Evolutionary conservation across 2,329 filamentous ascomycete genomes (phyloP).

Genomic region (Verticillium alfalfae): DNA sequence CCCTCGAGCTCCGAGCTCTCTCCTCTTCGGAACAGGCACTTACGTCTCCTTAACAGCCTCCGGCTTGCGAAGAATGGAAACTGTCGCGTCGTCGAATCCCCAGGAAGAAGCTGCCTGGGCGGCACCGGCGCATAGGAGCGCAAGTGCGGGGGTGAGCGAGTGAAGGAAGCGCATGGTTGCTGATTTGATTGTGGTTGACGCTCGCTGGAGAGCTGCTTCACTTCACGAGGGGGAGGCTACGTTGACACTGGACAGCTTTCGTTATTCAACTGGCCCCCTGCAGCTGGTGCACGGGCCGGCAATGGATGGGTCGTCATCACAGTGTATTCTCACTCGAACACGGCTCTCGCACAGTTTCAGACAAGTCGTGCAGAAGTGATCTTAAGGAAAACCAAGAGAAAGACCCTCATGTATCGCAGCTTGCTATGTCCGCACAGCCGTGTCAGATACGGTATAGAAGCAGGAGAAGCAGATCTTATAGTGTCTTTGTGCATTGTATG

Average conservation of each 20-base stretch:
- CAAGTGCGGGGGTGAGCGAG: slow-evolving; percentile 30
- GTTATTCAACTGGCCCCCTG: slow-evolving; percentile 1
- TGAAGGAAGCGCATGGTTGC: slow-evolving; percentile 34
- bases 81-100: slow-evolving; percentile 68
- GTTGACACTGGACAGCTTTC: slow-evolving; percentile 13
- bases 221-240: slow-evolving; percentile 4
- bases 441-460: not conserved
- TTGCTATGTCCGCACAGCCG: too few relatives aligned
- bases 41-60: slow-evolving; percentile 64
- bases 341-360: not conserved
- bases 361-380: too few relatives aligned
- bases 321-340: not conserved
- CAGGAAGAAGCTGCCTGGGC: slow-evolving; percentile 55
- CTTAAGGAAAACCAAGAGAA: not conserved
- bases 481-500: not conserved
- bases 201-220: slow-evolving; percentile 12
- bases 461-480: not conserved
- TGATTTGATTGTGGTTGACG: slow-evolving; percentile 9
- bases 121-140: slow-evolving; percentile 44
- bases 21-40: slow-evolving; percentile 16
- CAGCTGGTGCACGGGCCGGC: not conserved
- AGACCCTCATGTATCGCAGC: not conserved
- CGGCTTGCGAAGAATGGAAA: slow-evolving; percentile 63
- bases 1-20: not conserved
- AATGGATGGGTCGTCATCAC: not conserved